Base-by-base conservation (phyloP, 306 rosid genomes). In the Hippophae tibetana region DNA sequence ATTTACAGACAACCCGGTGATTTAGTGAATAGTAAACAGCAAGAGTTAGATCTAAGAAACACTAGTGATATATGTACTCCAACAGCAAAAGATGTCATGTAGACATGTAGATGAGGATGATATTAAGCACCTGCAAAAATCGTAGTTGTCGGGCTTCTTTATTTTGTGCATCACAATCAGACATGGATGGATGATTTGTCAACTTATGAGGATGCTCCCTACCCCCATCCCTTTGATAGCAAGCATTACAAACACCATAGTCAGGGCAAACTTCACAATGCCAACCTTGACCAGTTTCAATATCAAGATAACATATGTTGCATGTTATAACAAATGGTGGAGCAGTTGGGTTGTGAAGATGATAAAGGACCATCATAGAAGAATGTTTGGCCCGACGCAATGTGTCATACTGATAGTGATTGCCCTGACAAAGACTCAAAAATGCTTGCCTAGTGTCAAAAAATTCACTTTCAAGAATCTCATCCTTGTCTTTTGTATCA, bases 221-320 rank as follows among this genome's bases (percentile, higher is more conserved):
- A 57, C 81, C 89, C 6, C 95, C 92, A 23, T 84, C 93, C 81
- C 81, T 90, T 75, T 84, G 95, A 77, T 86, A 88, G 77, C 99
- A 93, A 71, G 84, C 74, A 76, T 86, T 88, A 84, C 97, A 93
- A 25, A 88, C 85, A 70, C 84, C 99, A 42, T 86, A 93, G 58
- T 93, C 99, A 13, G 97, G 83, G 78, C 99, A 93, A 65, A 86
- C 79, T 73, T 93, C 99, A 74, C 97, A 93, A 11, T 84, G 94
- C 99, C 99, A 93, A 54, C 99, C 97, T 79, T 93, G 99, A 51
- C 97, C 97, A 61, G 94, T 86, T 79, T 88, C 99, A 66, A 88
- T 82, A 71, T 93, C 99, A 46, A 86, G 86, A 78, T 64, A 77
- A 65, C 99, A 93, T 65, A 78, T 66, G 60, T 68, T 86, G 80